These are phyloP conservation scores for Suillus alpinus DNA, from an alignment of 768 basidiomycete genomes.

Conservation along the genomic window DNA sequence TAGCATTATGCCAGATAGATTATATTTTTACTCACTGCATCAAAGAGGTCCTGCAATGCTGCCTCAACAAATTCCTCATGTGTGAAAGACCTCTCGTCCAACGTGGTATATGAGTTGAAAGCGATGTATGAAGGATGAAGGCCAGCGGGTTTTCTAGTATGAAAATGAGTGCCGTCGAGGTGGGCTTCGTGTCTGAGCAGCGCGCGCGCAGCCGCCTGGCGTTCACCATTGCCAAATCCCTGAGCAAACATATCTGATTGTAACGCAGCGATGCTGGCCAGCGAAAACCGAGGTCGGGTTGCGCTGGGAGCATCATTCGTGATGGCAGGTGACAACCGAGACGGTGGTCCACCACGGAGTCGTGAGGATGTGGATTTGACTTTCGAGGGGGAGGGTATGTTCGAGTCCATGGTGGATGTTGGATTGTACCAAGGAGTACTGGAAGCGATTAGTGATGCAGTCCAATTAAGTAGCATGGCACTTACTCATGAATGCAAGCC, in stretches of 20 bases:
- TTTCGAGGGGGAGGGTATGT: too few relatives aligned
- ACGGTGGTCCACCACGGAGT: too few relatives aligned
- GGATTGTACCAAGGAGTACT: too few relatives aligned
- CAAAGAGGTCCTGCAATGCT: slow-evolving; percentile 7
- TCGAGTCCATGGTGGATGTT: too few relatives aligned
- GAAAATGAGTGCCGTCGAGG: slow-evolving; percentile 3
- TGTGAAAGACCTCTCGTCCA: background rate
- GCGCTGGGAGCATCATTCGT: too few relatives aligned
- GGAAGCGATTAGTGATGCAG: too few relatives aligned
- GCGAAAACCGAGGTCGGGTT: background rate
- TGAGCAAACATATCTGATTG: background rate
- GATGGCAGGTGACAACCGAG: too few relatives aligned
- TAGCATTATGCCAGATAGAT: background rate
- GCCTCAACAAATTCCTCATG: background rate
- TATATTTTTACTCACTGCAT: background rate
- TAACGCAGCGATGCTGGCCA: slow-evolving; percentile 1
- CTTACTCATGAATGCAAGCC: too few relatives aligned
- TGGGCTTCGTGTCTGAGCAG: slow-evolving; percentile 5
- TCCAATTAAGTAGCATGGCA: too few relatives aligned
- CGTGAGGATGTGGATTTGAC: too few relatives aligned
- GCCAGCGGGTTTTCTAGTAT: background rate
- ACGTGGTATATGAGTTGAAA: background rate
- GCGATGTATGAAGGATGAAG: slow-evolving; percentile 4
- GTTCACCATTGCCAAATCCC: slow-evolving; percentile 1
- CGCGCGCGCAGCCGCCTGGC: background rate